phyloP scores from a whole-genome alignment of 768 basidiomycete genomes.

The Tricholoma bakamatsutake region DNA sequence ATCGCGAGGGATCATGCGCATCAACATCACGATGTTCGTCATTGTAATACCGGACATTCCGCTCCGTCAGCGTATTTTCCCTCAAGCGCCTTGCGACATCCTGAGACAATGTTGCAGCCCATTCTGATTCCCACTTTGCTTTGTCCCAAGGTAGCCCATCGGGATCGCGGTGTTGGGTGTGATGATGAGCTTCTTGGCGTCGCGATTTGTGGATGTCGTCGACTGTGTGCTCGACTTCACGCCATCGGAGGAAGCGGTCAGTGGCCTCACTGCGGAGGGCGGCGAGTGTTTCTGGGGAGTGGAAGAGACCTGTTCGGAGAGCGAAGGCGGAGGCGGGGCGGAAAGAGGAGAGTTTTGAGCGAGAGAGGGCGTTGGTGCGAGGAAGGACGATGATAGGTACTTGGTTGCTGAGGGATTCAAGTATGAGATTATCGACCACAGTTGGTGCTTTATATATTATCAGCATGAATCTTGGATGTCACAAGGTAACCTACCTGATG shows the following conservation, averaged over 20 bases:
- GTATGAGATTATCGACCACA: conserved; percentile 37
- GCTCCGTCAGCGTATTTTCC: conserved; percentile 27
- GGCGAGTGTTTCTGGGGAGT: conserved; percentile 54
- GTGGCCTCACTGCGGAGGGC: conserved; percentile 57
- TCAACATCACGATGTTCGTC: not conserved
- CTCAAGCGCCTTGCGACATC: conserved; percentile 52
- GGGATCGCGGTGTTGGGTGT: conserved; percentile 8
- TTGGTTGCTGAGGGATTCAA: conserved; percentile 44
- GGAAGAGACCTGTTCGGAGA: conserved; percentile 57
- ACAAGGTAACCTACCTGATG: conserved; percentile 34
- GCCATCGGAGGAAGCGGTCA: conserved; percentile 67
- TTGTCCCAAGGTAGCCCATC: conserved; percentile 46
- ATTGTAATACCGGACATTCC: conserved; percentile 4
- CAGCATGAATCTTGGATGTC: conserved; percentile 4
- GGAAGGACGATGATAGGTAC: conserved; percentile 56
- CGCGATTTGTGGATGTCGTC: conserved; percentile 32
- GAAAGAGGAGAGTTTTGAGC: conserved; percentile 47
- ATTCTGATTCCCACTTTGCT: conserved; percentile 61
- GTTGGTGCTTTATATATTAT: conserved; percentile 24
- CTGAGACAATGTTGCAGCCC: conserved; percentile 52
- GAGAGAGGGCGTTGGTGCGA: conserved; percentile 26
- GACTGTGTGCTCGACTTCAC: conserved; percentile 59
- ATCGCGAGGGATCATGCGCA: conserved; percentile 4
- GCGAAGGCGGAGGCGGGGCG: conserved; percentile 44
- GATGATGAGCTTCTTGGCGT: conserved; percentile 16